phyloP scores from a whole-genome alignment of 2,329 filamentous ascomycete species.

The Hypomyces rosellus region DNA sequence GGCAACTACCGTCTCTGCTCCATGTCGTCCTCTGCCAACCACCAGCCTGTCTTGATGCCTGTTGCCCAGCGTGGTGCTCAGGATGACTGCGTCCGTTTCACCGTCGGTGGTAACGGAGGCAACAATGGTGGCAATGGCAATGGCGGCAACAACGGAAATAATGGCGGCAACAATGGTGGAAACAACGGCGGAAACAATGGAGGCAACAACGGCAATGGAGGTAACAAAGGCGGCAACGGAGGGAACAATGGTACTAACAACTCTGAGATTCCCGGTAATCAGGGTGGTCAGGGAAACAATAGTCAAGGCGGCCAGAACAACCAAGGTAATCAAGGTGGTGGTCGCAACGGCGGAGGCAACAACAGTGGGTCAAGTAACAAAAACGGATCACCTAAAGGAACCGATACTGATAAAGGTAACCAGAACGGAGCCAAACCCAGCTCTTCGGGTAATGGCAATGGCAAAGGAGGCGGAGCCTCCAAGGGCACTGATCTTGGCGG shows the following conservation, averaged over 20 bases:
- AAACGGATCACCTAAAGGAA: too few relatives aligned
- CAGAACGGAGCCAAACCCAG: too few relatives aligned
- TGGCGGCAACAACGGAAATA: slow-evolving; percentile 5
- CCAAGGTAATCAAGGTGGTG: slow-evolving; percentile 3
- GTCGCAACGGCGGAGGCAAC: slow-evolving; percentile 4
- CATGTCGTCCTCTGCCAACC: slow-evolving; percentile 57
- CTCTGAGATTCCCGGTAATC: too few relatives aligned
- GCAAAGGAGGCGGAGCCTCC: slow-evolving; percentile 20
- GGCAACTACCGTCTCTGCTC: slow-evolving; percentile 62
- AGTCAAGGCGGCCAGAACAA: slow-evolving; percentile 12
- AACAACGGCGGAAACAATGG: slow-evolving; percentile 16
- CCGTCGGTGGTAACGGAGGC: slow-evolving; percentile 32
- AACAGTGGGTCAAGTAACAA: too few relatives aligned
- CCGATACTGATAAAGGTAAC: slow-evolving; percentile 6
- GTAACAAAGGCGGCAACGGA: slow-evolving; percentile 12
- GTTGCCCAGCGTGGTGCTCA: slow-evolving; percentile 61
- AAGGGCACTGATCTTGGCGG: slow-evolving; percentile 40
- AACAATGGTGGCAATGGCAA: slow-evolving; percentile 17
- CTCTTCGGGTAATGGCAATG: neutral
- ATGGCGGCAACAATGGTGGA: slow-evolving; percentile 5
- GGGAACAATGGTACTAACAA: slow-evolving; percentile 11
- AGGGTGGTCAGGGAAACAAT: slow-evolving; percentile 11
- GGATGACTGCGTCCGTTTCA: slow-evolving; percentile 59
- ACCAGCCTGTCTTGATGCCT: slow-evolving; percentile 60
- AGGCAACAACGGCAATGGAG: slow-evolving; percentile 12